Evolutionary conservation across 352 stramenopile genomes (phyloP).

Genomic region (Salisapilia sapeloensis): DNA sequence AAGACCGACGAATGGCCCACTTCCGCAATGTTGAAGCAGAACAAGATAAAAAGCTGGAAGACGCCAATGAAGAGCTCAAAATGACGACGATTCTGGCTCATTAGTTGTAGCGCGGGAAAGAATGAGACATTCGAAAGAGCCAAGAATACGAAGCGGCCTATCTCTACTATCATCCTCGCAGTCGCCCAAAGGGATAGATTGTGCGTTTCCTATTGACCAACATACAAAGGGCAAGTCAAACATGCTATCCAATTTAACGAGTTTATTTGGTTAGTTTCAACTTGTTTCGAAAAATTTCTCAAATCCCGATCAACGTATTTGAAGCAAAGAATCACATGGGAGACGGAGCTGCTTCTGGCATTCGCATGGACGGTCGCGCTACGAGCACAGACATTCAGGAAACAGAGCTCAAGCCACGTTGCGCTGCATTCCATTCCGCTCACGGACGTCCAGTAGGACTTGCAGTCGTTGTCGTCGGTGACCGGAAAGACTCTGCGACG

Average conservation of each 20-base stretch:
- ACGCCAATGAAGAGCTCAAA: constrained; percentile 83
- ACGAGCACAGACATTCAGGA: constrained; percentile 70
- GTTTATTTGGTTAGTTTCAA: no score
- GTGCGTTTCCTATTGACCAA: no score
- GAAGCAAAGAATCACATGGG: no score
- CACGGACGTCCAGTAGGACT: constrained; percentile 79
- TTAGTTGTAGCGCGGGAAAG: constrained; percentile 55
- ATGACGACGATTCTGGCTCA: constrained; percentile 68
- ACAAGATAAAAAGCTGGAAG: constrained; percentile 62
- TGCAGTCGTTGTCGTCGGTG: constrained; percentile 95
- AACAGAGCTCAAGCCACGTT: constrained; percentile 67
- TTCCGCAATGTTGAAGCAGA: constrained; percentile 73
- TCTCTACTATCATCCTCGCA: constrained; percentile 9
- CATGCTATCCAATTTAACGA: no score
- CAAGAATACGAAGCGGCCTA: constrained; percentile 50
- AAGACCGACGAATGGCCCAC: constrained; percentile 48
- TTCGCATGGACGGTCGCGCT: constrained; percentile 61
- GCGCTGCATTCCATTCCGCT: constrained; percentile 18
- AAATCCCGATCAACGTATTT: no score
- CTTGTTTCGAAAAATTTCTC: no score
- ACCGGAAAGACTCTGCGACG: constrained; percentile 88
- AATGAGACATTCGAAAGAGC: constrained; percentile 58
- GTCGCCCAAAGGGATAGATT: neutral
- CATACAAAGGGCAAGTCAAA: no score
- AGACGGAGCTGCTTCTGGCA: neutral